phyloP scores from a whole-genome alignment of 192 early-diverging fungal species.

The Backusella tarrabulga region DNA sequence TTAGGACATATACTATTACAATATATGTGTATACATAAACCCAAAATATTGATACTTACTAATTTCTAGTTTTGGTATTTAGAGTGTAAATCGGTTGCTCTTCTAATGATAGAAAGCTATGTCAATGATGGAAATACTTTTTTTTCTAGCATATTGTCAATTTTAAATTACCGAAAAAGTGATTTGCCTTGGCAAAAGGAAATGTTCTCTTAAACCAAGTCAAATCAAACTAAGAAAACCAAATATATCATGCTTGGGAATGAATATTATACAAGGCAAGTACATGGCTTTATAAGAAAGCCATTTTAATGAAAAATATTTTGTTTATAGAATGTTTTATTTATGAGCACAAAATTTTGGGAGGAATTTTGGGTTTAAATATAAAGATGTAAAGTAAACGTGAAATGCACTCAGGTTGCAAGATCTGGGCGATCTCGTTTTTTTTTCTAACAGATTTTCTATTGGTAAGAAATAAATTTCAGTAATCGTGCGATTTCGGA shows the following conservation, averaged over 20 bases:
- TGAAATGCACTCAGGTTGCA: background rate
- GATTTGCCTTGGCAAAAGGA: background rate
- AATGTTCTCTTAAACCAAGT: background rate
- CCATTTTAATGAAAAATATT: background rate
- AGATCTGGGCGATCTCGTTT: background rate
- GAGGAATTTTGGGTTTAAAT: too few species aligned
- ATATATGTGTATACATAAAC: too few species aligned
- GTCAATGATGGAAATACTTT: background rate
- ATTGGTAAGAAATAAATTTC: background rate
- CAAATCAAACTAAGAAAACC: background rate
- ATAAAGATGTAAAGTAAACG: background rate
- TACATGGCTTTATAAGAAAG: background rate
- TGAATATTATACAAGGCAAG: background rate
- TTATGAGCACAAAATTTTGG: background rate
- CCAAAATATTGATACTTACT: too few species aligned
- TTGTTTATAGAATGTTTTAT: background rate
- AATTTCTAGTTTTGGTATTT: too few species aligned
- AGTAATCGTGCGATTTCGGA: background rate
- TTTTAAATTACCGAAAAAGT: background rate
- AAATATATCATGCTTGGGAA: background rate
- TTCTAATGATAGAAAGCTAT: too few species aligned
- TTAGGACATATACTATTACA: too few species aligned
- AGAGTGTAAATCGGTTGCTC: too few species aligned
- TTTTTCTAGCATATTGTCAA: background rate
- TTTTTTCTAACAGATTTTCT: background rate